phyloP scores from a whole-genome alignment of 352 stramenopile species.

The Lagenidium sp. region DNA sequence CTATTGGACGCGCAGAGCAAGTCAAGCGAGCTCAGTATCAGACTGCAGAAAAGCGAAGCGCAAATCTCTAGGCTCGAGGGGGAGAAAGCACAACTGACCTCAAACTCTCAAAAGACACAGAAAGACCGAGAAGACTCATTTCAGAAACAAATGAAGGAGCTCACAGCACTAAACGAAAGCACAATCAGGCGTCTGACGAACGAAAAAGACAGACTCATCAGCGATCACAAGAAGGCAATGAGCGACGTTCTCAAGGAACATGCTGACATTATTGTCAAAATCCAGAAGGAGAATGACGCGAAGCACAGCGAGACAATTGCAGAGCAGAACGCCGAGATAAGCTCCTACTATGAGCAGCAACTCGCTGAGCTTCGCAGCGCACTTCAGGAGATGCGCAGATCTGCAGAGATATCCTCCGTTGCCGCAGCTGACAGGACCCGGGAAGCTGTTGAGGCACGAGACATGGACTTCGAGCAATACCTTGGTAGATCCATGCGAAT shows the following conservation, averaged over 20 bases:
- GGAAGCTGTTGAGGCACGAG: background rate
- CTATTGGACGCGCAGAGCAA: conserved; percentile 1
- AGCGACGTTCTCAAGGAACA: conserved; percentile 4
- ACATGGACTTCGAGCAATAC: conserved; percentile 1
- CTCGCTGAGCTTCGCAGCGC: conserved; percentile 6
- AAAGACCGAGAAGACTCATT: conserved; percentile 34
- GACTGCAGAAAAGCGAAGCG: conserved; percentile 15
- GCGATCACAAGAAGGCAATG: conserved; percentile 8
- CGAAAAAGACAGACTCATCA: conserved; percentile 7
- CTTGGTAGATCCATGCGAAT: background rate
- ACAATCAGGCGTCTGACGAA: conserved; percentile 12
- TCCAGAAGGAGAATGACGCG: background rate
- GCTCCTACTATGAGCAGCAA: conserved; percentile 5
- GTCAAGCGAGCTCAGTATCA: background rate
- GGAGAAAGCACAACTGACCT: conserved; percentile 22
- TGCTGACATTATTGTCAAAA: background rate
- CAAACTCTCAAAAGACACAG: conserved; percentile 17
- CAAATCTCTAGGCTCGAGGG: conserved; percentile 16
- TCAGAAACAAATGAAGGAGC: conserved; percentile 25
- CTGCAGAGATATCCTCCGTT: background rate
- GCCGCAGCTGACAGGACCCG: background rate
- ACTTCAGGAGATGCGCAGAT: conserved; percentile 7
- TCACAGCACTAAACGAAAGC: conserved; percentile 19
- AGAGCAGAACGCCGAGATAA: conserved; percentile 3
- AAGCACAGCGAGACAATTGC: background rate